Evolutionary conservation across 1,284 basidiomycete species (phyloP), one percentile per base, ranked within the genome.

Genomic region (Naganishia sp.): DNA sequence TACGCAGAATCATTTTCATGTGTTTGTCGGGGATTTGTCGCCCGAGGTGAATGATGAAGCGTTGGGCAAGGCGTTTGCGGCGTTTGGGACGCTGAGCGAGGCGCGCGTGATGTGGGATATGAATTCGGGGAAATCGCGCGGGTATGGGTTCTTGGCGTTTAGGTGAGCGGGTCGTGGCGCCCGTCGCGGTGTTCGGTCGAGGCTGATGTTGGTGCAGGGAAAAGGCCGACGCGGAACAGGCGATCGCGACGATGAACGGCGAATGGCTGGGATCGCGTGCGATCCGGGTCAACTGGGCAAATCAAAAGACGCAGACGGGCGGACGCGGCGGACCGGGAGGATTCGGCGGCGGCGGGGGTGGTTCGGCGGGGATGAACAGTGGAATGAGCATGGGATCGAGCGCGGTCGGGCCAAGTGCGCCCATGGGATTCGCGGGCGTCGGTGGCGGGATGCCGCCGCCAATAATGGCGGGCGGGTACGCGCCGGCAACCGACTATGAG

Each of bases 31-130:
- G 39, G 95, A 99, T 82, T 88, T 99, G 71, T 90, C 90, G 72
- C 94, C 95, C 13, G 95, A 99, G 78, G 94, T 99, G 75, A 97
- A 93, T 79, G 95, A 99, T 77, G 91, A 94, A n/a, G 90, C 95
- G 62, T 87, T 99, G 65, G 89, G 83, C 61, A 94, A 97, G 81
- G 94, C 95, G 18, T 99, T 99, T 82, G 87, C 86, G 72, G 90
- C 92, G 46, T 98, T 98, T 77, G 92, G 93, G 43, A 91, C 89
- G 65, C 84, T 99, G 79, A 94, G 90, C 67, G 95, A 99, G 79
- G 95, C 94, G 55, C 87, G 95, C 54, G 94, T 99, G 72, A 99
- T 99, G 94, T 98, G 95, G 93, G 95, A 99, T 79, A 94, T 96
- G 91, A 95, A 94, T 83, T 96, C 93, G 66, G 94, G 95, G 71